A percentile compares a stretch with the other conserved stretches of the same genome.
Conservation (phyloP, 73 alveolate species). For the Blepharisma stoltei region DNA sequence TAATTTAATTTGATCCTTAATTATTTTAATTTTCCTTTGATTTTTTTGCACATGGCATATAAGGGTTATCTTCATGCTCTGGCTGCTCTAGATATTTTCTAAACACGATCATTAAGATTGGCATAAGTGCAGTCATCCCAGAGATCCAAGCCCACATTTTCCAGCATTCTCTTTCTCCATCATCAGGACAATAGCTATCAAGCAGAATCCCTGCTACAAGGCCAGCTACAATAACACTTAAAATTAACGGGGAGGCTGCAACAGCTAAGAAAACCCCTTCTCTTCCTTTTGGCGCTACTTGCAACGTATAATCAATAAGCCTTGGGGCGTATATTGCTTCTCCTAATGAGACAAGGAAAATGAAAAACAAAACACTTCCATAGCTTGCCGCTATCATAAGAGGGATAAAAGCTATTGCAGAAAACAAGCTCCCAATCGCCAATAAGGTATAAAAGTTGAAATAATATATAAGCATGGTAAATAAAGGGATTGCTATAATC, state of each 20-base stretch:
- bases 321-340: slow-evolving; percentile 12
- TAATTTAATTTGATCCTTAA: too few species aligned
- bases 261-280: slow-evolving; percentile 21
- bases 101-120: slow-evolving; percentile 3
- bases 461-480: slow-evolving; percentile 1
- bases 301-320: slow-evolving; percentile 6
- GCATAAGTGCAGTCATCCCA: neutral
- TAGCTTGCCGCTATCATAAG: neutral
- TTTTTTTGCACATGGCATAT: too few species aligned
- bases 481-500: neutral
- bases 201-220: slow-evolving; percentile 13
- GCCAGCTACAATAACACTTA: slow-evolving; percentile 21
- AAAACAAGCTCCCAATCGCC: neutral
- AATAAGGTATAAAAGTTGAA: neutral
- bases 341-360: slow-evolving; percentile 3
- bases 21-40: too few species aligned
- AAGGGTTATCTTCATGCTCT: too few species aligned
- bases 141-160: slow-evolving; percentile 9
- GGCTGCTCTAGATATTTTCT: neutral
- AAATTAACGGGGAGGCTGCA: neutral
- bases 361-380: neutral
- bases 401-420: slow-evolving; percentile 6
- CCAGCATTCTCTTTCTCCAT: slow-evolving; percentile 24
- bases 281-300: slow-evolving; percentile 14
- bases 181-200: neutral